Percentiles rank a stretch among this genome's conserved stretches.
phyloP scores from a whole-genome alignment of 129 eudicot species.

The Kitagawia praeruptora region DNA sequence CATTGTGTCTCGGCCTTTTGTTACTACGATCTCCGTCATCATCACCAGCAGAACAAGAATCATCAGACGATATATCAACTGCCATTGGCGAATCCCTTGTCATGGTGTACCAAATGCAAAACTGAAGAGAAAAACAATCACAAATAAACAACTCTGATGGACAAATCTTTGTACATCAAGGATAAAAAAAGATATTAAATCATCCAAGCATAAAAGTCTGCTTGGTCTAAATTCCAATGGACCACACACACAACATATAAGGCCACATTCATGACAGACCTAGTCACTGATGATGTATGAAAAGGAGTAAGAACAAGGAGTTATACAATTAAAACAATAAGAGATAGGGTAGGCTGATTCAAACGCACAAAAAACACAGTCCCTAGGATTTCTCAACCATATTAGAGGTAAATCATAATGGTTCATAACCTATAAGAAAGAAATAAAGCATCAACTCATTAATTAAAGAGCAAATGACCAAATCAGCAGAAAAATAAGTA shows the following conservation, averaged over 20 bases:
- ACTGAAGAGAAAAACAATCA: background rate
- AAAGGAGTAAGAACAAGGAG: background rate
- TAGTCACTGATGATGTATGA: background rate
- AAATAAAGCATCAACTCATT: too few relatives aligned
- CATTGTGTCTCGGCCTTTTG: background rate
- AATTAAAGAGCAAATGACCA: too few relatives aligned
- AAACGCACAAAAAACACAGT: too few relatives aligned
- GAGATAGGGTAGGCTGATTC: too few relatives aligned
- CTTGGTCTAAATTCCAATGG: background rate
- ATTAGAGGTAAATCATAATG: too few relatives aligned
- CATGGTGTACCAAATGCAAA: background rate
- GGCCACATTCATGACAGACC: background rate
- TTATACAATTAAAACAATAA: background rate
- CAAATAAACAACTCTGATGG: background rate
- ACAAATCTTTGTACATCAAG: background rate
- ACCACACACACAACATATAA: background rate
- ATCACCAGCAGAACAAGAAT: background rate
- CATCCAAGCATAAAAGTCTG: background rate
- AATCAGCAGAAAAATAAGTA: too few relatives aligned
- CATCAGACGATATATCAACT: constrained; percentile 1
- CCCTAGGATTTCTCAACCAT: too few relatives aligned
- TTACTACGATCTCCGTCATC: background rate
- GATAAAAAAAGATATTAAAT: background rate
- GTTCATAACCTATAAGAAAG: too few relatives aligned
- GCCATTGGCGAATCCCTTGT: background rate